A percentile compares a stretch with the other conserved stretches of the same genome.
Evolutionary conservation across 208 protist species (phyloP).

Genomic region (Trypanosomatidae sp.): DNA sequence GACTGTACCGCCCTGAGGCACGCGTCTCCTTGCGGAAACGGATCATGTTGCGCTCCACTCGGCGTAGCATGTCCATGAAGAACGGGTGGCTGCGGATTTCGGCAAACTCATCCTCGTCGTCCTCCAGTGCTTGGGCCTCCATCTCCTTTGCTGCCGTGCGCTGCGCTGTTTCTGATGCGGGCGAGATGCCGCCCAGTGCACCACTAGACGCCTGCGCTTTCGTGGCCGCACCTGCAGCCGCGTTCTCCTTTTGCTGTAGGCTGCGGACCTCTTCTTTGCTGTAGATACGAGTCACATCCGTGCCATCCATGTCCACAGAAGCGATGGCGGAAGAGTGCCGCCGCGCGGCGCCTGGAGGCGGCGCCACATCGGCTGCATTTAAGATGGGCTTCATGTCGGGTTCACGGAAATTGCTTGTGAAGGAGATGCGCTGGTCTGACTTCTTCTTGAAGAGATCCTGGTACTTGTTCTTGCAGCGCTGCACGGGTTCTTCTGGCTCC

Average conservation of each 20-base stretch:
- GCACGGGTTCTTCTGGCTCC: slow-evolving; percentile 8
- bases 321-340: not conserved
- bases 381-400: slow-evolving; percentile 28
- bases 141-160: not conserved
- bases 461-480: slow-evolving; percentile 67
- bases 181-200: slow-evolving; percentile 3
- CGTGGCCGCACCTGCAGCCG: not conserved
- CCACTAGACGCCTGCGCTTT: slow-evolving; percentile 7
- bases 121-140: slow-evolving; percentile 5
- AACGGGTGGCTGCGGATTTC: slow-evolving; percentile 74
- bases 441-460: slow-evolving; percentile 45
- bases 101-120: slow-evolving; percentile 40
- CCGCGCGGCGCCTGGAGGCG: not conserved
- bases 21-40: slow-evolving; percentile 76
- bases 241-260: slow-evolving; percentile 14
- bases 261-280: slow-evolving; percentile 55
- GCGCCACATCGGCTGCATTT: slow-evolving; percentile 3
- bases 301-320: slow-evolving; percentile 26
- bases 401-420: slow-evolving; percentile 62
- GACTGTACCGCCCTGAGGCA: slow-evolving; percentile 57
- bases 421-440: slow-evolving; percentile 40
- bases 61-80: slow-evolving; percentile 70
- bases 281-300: slow-evolving; percentile 74
- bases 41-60: slow-evolving; percentile 74
- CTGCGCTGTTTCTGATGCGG: slow-evolving; percentile 2